Percentiles rank a stretch among this genome's conserved stretches.
Conservation (phyloP, 2,329 filamentous ascomycete species). For the Phaeosphaeria sp. region DNA sequence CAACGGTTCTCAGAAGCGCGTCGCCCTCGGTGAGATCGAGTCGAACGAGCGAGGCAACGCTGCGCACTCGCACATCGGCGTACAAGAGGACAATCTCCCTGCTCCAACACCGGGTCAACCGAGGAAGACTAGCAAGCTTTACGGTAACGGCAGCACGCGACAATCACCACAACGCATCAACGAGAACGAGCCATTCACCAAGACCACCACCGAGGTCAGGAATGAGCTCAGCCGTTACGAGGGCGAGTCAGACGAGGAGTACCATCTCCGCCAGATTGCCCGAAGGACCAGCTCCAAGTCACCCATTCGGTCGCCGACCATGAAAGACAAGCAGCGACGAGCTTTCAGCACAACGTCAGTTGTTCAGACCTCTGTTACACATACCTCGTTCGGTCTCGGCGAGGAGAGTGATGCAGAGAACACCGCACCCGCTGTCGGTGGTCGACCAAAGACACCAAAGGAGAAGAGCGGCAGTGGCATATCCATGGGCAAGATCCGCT, state of each 20-base stretch:
- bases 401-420: slow-evolving; percentile 59
- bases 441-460: slow-evolving; percentile 55
- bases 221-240: slow-evolving; percentile 63
- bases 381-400: slow-evolving; percentile 41
- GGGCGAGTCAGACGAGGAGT: slow-evolving; percentile 81
- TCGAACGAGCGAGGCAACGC: slow-evolving; percentile 68
- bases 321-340: slow-evolving; percentile 69
- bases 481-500: slow-evolving; percentile 54
- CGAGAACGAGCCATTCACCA: slow-evolving; percentile 61
- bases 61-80: slow-evolving; percentile 60
- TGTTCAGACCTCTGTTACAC: slow-evolving; percentile 44
- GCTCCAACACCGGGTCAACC: slow-evolving; percentile 96
- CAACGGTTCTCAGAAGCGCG: slow-evolving; percentile 76
- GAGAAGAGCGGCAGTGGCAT: slow-evolving; percentile 53
- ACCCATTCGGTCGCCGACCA: slow-evolving; percentile 63
- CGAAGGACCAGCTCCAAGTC: slow-evolving; percentile 69
- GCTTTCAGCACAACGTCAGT: slow-evolving; percentile 75
- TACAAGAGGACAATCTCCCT: slow-evolving; percentile 90
- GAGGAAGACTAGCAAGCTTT: slow-evolving; percentile 81
- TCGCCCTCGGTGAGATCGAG: slow-evolving; percentile 93
- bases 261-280: slow-evolving; percentile 70
- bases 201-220: slow-evolving; percentile 67
- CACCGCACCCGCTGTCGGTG: slow-evolving; percentile 36
- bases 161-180: slow-evolving; percentile 44
- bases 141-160: slow-evolving; percentile 61